phyloP scores from a whole-genome alignment of 148 eudicot genomes.

The Rhododendron griersonianum region DNA sequence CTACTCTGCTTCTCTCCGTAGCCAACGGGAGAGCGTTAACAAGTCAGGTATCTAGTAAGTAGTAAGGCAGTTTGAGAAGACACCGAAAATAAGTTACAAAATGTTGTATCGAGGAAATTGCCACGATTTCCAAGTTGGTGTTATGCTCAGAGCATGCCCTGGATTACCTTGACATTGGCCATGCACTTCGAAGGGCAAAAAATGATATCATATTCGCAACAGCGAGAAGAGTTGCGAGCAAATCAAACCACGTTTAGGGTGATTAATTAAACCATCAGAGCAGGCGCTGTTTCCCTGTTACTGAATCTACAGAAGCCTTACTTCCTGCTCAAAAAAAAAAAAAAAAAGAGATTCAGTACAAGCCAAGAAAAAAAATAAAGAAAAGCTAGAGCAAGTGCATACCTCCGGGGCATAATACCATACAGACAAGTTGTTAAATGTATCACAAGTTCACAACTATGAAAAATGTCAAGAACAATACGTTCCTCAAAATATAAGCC shows the following conservation, averaged over 20 bases:
- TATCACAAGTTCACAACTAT: neutral
- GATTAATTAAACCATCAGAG: constrained; percentile 23
- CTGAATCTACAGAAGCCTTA: constrained; percentile 43
- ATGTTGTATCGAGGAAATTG: neutral
- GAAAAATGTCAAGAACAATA: neutral
- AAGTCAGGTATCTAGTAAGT: neutral
- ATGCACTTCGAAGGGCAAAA: neutral
- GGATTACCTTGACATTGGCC: neutral
- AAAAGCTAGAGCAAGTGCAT: neutral
- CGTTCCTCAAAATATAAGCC: neutral
- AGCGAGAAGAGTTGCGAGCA: neutral
- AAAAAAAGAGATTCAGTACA: neutral
- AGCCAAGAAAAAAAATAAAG: neutral
- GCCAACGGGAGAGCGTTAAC: neutral
- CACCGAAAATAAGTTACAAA: neutral
- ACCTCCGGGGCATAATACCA: neutral
- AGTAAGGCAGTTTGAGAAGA: neutral
- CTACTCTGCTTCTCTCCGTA: neutral
- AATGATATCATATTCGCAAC: neutral
- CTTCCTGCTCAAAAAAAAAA: constrained; percentile 26
- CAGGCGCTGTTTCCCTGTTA: constrained; percentile 43
- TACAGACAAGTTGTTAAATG: neutral
- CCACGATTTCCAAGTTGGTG: neutral
- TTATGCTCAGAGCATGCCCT: neutral
- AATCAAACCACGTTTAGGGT: neutral